Conservation (phyloP, 805 yeast species). For the Kuraishia hungarica region DNA sequence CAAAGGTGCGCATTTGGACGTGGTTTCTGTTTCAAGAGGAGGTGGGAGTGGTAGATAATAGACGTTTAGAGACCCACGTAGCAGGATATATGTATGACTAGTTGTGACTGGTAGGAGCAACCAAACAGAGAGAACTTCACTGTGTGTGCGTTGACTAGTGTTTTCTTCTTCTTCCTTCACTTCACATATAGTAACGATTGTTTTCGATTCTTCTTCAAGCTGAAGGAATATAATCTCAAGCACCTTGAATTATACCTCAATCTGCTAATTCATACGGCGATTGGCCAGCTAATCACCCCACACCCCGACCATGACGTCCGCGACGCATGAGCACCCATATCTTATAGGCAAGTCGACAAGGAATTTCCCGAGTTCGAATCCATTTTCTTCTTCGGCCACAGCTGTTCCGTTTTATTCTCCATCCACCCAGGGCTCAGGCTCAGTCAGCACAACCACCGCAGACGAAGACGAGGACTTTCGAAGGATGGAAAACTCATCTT, state of each 20-base stretch:
- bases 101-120: no score
- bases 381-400: background rate
- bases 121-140: no score
- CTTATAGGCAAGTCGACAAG: background rate
- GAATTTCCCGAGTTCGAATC: background rate
- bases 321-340: background rate
- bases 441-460: conserved; percentile 6
- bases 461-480: conserved; percentile 25
- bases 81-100: no score
- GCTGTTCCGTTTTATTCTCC: conserved; percentile 8
- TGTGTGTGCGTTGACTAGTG: no score
- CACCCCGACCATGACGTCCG: background rate
- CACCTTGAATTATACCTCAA: no score
- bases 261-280: background rate
- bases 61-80: background rate
- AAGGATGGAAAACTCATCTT: conserved; percentile 23
- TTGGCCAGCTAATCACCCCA: background rate
- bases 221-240: no score
- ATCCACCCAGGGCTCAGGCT: conserved; percentile 18
- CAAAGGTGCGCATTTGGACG: background rate
- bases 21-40: background rate
- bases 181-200: no score
- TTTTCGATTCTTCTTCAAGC: no score
- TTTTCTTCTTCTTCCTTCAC: no score
- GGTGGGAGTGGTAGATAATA: background rate